phyloP scores from a whole-genome alignment of 179 eudicot genomes.

The Corrigiola litoralis region DNA sequence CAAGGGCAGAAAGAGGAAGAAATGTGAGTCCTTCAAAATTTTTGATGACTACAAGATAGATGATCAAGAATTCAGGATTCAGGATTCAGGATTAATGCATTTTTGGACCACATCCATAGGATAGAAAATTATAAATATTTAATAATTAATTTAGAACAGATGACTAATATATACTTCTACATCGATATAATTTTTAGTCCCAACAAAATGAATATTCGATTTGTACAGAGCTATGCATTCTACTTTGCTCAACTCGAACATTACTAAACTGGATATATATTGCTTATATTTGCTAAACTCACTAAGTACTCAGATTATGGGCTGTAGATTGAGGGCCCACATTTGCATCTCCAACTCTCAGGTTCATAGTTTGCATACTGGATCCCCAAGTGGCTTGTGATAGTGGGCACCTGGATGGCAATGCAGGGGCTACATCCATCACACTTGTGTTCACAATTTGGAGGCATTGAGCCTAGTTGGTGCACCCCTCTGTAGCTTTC shows the following conservation, averaged over 20 bases:
- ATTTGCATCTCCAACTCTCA: conserved; percentile 92
- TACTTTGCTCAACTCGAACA: conserved; percentile 7
- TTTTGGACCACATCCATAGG: conserved; percentile 16
- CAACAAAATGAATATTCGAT: conserved; percentile 22
- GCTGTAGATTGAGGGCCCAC: conserved; percentile 63
- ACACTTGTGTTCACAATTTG: conserved; percentile 76
- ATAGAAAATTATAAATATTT: background rate
- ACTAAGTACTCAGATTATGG: conserved; percentile 32
- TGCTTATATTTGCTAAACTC: background rate
- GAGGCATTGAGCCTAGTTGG: conserved; percentile 83
- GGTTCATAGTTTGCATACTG: conserved; percentile 82
- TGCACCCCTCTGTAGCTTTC: conserved; percentile 28
- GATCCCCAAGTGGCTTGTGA: conserved; percentile 31
- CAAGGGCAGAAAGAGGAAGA: background rate
- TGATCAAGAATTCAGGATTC: background rate
- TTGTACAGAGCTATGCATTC: conserved; percentile 24
- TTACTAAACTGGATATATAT: background rate
- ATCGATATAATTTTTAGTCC: conserved; percentile 13
- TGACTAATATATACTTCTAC: conserved; percentile 19
- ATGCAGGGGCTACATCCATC: conserved; percentile 66
- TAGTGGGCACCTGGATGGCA: conserved; percentile 72
- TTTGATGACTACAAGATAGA: conserved; percentile 3
- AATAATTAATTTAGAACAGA: conserved; percentile 13
- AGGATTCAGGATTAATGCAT: conserved; percentile 4
- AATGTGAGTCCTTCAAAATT: conserved; percentile 10